Conservation (phyloP, 495 filamentous ascomycete species). For the Cercophora newfieldiana region DNA sequence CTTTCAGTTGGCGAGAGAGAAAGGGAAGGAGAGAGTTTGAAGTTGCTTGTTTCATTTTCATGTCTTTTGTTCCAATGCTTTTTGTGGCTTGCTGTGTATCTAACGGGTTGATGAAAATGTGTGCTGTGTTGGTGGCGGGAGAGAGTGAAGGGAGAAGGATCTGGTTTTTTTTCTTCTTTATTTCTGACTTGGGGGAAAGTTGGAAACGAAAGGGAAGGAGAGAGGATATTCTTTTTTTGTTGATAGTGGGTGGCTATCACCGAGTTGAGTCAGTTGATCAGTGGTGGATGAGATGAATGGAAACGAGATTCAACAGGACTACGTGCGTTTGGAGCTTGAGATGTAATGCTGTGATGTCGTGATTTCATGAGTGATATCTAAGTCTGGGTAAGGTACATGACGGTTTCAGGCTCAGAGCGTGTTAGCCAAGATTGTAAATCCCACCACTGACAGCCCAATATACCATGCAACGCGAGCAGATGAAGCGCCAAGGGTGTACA, state of each 20-base stretch:
- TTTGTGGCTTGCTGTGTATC: not conserved
- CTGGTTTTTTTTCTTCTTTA: not conserved
- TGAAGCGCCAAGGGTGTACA: not conserved
- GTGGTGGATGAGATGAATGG: not conserved
- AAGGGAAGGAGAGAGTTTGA: not conserved
- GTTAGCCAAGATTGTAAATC: not conserved
- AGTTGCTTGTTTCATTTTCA: not conserved
- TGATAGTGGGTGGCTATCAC: not conserved
- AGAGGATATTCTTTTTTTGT: not conserved
- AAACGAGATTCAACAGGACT: not conserved
- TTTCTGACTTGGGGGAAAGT: not conserved
- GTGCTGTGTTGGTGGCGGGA: too few species aligned
- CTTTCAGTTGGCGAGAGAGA: not conserved
- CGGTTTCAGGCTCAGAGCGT: too few species aligned
- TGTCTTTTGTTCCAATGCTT: constrained; percentile 4
- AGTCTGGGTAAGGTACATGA: too few species aligned
- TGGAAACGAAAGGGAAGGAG: not conserved
- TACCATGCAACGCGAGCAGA: not conserved
- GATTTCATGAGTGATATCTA: too few species aligned
- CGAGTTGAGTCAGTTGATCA: not conserved
- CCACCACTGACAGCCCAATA: not conserved
- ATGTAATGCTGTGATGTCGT: too few species aligned
- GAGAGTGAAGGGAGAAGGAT: not conserved
- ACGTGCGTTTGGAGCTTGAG: too few species aligned
- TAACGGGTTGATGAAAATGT: not conserved